phyloP scores from a whole-genome alignment of 495 filamentous ascomycete genomes.

The Annulohypoxylon stygium region DNA sequence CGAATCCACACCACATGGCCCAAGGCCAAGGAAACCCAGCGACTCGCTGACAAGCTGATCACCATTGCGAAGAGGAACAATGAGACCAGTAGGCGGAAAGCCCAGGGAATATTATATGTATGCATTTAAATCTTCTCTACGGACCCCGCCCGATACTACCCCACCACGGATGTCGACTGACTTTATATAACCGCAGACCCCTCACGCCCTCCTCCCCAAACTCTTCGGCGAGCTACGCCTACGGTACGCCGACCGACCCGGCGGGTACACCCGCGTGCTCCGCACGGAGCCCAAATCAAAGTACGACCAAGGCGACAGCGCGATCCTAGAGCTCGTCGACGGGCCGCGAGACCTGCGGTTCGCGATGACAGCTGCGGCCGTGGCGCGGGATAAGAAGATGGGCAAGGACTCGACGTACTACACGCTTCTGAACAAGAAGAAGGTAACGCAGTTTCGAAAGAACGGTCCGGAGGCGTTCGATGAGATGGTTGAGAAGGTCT shows the following conservation, averaged over 20 bases:
- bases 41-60: constrained; percentile 91
- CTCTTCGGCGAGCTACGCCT: constrained; percentile 85
- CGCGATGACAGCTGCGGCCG: constrained; percentile 84
- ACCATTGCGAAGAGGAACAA: constrained; percentile 93
- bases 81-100: constrained; percentile 74
- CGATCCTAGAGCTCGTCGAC: constrained; percentile 97
- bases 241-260: constrained; percentile 83
- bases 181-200: constrained; percentile 54
- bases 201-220: constrained; percentile 79
- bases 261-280: constrained; percentile 94
- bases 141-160: too few relatives aligned
- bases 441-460: constrained; percentile 84
- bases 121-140: too few relatives aligned
- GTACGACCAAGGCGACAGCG: constrained; percentile 84
- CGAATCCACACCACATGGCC: constrained; percentile 93
- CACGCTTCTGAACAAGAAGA: constrained; percentile 81
- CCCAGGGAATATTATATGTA: constrained; percentile 83
- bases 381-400: constrained; percentile 72
- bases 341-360: constrained; percentile 96
- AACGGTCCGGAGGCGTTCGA: constrained; percentile 77
- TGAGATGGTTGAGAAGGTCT: constrained; percentile 74
- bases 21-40: constrained; percentile 97
- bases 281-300: constrained; percentile 83
- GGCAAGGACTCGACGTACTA: constrained; percentile 71
- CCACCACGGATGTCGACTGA: constrained; percentile 2